phyloP scores from a whole-genome alignment of 1,284 basidiomycete genomes.

The Neotropicomus parvogracilis region DNA sequence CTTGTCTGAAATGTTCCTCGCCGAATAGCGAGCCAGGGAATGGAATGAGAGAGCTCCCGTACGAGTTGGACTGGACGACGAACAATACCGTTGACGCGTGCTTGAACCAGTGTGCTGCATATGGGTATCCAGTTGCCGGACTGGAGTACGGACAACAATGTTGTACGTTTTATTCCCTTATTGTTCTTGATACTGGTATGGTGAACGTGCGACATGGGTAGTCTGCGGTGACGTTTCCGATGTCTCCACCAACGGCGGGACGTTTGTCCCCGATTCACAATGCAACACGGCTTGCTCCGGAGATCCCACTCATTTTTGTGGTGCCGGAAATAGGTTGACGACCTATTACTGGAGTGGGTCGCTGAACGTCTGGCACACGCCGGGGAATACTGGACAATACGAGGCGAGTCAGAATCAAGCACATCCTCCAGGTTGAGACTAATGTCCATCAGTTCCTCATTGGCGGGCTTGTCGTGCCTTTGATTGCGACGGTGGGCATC shows the following conservation, averaged over 20 bases:
- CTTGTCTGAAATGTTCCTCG: neutral
- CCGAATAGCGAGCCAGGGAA: conserved; percentile 33
- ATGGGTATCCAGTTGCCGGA: conserved; percentile 63
- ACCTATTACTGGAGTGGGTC: conserved; percentile 62
- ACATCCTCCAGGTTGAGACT: neutral
- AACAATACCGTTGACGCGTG: conserved; percentile 63
- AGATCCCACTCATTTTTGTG: conserved; percentile 63
- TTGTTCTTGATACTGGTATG: neutral
- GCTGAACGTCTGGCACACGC: conserved; percentile 60
- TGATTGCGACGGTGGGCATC: conserved; percentile 69
- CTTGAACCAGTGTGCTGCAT: conserved; percentile 58
- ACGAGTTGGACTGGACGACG: conserved; percentile 52
- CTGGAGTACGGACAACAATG: conserved; percentile 62
- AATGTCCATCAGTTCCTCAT: conserved; percentile 49
- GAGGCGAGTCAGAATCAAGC: conserved; percentile 42
- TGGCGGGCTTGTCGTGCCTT: conserved; percentile 61
- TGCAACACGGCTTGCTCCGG: conserved; percentile 63
- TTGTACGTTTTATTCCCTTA: conserved; percentile 32
- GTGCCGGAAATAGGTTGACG: conserved; percentile 45
- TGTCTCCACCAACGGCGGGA: conserved; percentile 41
- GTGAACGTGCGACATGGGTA: conserved; percentile 24
- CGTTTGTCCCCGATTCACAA: conserved; percentile 44
- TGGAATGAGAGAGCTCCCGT: conserved; percentile 48
- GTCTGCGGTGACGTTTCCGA: conserved; percentile 67
- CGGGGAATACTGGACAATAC: conserved; percentile 60